Conservation (phyloP, 73 alveolate species). For the Blepharisma japonicum region DNA sequence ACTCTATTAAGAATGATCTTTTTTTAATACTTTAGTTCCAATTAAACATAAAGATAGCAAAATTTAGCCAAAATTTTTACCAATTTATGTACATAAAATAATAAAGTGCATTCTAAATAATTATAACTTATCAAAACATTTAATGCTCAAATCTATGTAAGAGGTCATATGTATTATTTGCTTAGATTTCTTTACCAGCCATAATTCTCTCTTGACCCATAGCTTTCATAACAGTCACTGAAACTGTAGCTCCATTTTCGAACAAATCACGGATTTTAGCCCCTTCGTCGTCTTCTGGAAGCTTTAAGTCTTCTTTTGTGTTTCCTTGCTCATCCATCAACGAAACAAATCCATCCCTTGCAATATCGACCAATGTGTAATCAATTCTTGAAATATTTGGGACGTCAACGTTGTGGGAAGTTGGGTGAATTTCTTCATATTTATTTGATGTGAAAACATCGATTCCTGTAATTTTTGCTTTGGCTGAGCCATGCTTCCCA, state of each 20-base stretch:
- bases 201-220: conserved; percentile 80
- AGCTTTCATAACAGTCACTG: conserved; percentile 77
- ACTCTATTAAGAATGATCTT: too few species aligned
- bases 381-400: conserved; percentile 85
- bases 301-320: conserved; percentile 81
- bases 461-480: conserved; percentile 87
- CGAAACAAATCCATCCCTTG: conserved; percentile 73
- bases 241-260: conserved; percentile 73
- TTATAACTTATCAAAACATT: too few species aligned
- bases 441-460: conserved; percentile 88
- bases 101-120: too few species aligned
- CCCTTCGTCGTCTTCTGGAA: conserved; percentile 79
- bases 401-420: conserved; percentile 86
- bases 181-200: conserved; percentile 66
- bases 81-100: too few species aligned
- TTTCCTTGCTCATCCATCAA: conserved; percentile 84
- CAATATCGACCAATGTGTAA: conserved; percentile 69
- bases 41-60: too few species aligned
- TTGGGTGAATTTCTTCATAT: conserved; percentile 83
- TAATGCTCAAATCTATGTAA: too few species aligned
- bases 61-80: too few species aligned
- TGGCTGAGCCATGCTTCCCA: conserved; percentile 95
- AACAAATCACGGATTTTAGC: conserved; percentile 58
- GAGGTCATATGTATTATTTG: neutral
- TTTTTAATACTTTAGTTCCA: too few species aligned